These are phyloP conservation scores for Osmozyma mogii DNA, from an alignment of 805 yeast genomes.

Conservation along the genomic window DNA sequence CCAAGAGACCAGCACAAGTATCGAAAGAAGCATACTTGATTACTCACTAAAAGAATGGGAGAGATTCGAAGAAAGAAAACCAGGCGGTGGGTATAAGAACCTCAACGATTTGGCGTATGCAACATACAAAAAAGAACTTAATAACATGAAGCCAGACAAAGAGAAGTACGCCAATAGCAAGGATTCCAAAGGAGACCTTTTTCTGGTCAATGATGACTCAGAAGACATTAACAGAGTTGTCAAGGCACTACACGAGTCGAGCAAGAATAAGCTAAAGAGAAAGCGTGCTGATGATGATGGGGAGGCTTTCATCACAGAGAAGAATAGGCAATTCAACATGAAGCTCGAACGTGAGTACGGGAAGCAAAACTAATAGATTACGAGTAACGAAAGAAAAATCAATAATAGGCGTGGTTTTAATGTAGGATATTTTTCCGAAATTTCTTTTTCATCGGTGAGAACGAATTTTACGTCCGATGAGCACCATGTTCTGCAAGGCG, in stretches of 20 bases:
- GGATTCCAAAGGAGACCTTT: constrained; percentile 2
- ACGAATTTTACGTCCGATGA: too few species aligned
- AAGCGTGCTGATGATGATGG: constrained; percentile 31
- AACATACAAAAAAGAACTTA: constrained; percentile 49
- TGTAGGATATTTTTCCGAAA: too few species aligned
- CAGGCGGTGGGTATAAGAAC: constrained; percentile 38
- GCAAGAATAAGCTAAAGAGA: constrained; percentile 24
- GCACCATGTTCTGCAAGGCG: too few species aligned
- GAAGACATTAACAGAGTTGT: constrained; percentile 22
- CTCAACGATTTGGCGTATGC: constrained; percentile 50
- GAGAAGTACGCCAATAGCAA: constrained; percentile 38
- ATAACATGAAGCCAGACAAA: constrained; percentile 25
- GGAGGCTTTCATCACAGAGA: constrained; percentile 53
- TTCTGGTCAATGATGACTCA: neutral
- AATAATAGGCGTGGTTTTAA: too few species aligned
- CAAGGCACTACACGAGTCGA: constrained; percentile 23
- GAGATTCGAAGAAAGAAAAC: constrained; percentile 15
- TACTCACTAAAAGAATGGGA: too few species aligned
- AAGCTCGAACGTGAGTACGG: constrained; percentile 35
- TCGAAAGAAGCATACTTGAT: too few species aligned
- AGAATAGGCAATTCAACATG: constrained; percentile 66
- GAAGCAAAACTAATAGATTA: too few species aligned
- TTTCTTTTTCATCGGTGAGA: too few species aligned
- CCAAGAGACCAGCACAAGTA: too few species aligned
- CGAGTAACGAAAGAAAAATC: too few species aligned